phyloP scores from a whole-genome alignment of 192 early-diverging fungal species.

The Backusella macrospora region DNA sequence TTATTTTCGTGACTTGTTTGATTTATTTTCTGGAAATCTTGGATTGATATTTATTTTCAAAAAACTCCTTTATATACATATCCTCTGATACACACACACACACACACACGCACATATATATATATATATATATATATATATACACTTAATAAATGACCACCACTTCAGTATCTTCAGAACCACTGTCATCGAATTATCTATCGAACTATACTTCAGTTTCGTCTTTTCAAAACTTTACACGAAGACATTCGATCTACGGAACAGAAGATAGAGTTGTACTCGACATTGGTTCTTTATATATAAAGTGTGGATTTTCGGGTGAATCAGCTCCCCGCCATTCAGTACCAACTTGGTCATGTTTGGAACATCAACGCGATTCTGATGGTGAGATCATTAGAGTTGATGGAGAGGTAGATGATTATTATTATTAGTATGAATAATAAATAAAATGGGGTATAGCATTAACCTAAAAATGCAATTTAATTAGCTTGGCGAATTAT shows the following conservation, averaged over 20 bases:
- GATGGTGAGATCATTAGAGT: slow-evolving; percentile 43
- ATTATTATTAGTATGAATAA: not conserved
- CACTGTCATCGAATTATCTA: slow-evolving; percentile 27
- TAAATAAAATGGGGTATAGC: not conserved
- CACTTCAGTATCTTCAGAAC: slow-evolving; percentile 30
- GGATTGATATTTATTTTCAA: too few relatives aligned
- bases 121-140: too few relatives aligned
- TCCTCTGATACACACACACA: not conserved
- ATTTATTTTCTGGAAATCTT: too few relatives aligned
- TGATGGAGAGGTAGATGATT: slow-evolving; percentile 45
- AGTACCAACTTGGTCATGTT: slow-evolving; percentile 53
- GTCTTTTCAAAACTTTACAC: slow-evolving; percentile 32
- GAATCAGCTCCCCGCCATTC: slow-evolving; percentile 77
- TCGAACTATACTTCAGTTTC: slow-evolving; percentile 23
- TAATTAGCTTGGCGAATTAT: slow-evolving; percentile 42
- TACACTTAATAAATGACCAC: slow-evolving; percentile 27
- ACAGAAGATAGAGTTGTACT: slow-evolving; percentile 87
- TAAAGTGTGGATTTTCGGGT: slow-evolving; percentile 87
- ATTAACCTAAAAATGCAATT: not conserved
- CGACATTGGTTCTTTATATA: slow-evolving; percentile 79
- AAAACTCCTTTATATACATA: too few relatives aligned
- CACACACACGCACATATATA: not conserved
- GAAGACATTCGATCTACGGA: slow-evolving; percentile 67
- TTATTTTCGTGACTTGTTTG: too few relatives aligned
- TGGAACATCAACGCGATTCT: slow-evolving; percentile 44